Evolutionary conservation across 139 green algal species (phyloP).

Genomic region (Bryopsis sp.): DNA sequence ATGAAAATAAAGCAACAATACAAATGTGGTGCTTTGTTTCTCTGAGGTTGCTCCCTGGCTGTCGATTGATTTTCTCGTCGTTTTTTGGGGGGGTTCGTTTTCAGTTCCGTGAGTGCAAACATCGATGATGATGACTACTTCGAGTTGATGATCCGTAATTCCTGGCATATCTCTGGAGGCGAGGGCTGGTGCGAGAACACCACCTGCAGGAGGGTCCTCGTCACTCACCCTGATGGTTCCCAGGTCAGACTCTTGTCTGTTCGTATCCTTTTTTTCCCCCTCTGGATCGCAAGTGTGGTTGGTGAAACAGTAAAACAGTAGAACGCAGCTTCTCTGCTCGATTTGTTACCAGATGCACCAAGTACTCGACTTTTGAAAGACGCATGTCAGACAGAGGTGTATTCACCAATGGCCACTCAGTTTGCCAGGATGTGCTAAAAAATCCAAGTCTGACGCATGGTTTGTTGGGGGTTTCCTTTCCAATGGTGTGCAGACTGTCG

Average conservation of each 20-base stretch:
- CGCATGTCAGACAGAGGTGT: too few species aligned
- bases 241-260: conserved; percentile 14
- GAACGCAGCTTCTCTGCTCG: too few species aligned
- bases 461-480: too few species aligned
- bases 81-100: not conserved
- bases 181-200: conserved; percentile 45
- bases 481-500: conserved; percentile 24
- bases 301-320: too few species aligned
- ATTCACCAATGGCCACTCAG: too few species aligned
- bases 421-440: too few species aligned
- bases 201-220: conserved; percentile 40
- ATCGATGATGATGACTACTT: conserved; percentile 53
- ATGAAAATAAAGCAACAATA: not conserved
- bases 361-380: too few species aligned
- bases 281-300: not conserved
- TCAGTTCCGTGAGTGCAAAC: conserved; percentile 22
- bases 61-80: not conserved
- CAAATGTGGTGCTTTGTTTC: not conserved
- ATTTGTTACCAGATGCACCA: too few species aligned
- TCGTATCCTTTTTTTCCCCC: not conserved
- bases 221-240: conserved; percentile 34
- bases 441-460: not conserved
- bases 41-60: not conserved
- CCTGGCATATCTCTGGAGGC: conserved; percentile 37
- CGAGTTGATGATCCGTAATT: conserved; percentile 46